Percentiles rank a stretch among this genome's conserved stretches.
phyloP scores from a whole-genome alignment of 129 eudicot genomes.

The Helichrysum umbraculigerum region DNA sequence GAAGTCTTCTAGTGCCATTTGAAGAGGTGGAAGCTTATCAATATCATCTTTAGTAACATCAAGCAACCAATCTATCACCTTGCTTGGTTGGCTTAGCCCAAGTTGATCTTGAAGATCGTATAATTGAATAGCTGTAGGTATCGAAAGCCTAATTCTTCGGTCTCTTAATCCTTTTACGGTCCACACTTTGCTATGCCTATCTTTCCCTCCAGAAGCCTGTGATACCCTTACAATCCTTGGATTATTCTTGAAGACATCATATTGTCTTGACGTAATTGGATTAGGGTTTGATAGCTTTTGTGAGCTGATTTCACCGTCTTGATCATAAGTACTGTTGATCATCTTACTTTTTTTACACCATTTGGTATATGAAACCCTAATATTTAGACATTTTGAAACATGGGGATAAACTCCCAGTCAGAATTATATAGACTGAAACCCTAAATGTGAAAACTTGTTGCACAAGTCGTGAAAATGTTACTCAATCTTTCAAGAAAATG shows the following conservation, averaged over 20 bases:
- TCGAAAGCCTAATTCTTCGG: slow-evolving; percentile 73
- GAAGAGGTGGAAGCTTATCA: slow-evolving; percentile 77
- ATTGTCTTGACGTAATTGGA: slow-evolving; percentile 41
- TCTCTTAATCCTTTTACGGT: slow-evolving; percentile 79
- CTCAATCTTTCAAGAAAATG: slow-evolving; percentile 3
- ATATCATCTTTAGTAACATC: slow-evolving; percentile 64
- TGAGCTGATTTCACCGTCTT: slow-evolving; percentile 32
- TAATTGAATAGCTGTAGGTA: slow-evolving; percentile 59
- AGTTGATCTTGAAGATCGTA: slow-evolving; percentile 78
- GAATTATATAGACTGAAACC: slow-evolving; percentile 10
- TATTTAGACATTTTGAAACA: slow-evolving; percentile 10
- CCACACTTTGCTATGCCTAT: slow-evolving; percentile 77
- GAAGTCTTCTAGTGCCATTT: slow-evolving; percentile 49
- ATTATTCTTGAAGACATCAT: slow-evolving; percentile 54
- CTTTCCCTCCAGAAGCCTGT: slow-evolving; percentile 70
- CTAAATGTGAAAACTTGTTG: background rate
- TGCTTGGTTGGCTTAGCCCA: slow-evolving; percentile 72
- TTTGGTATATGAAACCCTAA: slow-evolving; percentile 25
- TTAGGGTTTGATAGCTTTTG: slow-evolving; percentile 27
- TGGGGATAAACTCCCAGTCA: background rate
- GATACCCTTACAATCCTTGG: slow-evolving; percentile 74
- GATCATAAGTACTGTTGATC: slow-evolving; percentile 45
- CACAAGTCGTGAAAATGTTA: background rate
- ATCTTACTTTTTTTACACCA: slow-evolving; percentile 38
- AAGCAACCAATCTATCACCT: slow-evolving; percentile 84